Evolutionary conservation across 345 rosid genomes (phyloP).

Genomic region (Murraya paniculata): DNA sequence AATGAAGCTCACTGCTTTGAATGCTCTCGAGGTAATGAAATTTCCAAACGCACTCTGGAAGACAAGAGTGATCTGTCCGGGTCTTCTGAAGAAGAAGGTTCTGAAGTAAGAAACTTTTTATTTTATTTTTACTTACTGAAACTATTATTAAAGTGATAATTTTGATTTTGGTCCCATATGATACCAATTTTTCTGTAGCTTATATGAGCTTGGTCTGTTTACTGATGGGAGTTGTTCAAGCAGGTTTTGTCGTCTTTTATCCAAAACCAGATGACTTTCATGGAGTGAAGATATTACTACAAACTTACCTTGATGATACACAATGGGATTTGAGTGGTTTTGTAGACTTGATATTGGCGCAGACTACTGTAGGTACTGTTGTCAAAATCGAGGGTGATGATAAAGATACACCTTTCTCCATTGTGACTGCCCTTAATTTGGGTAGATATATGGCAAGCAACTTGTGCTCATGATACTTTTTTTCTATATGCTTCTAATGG

Average conservation of each 20-base stretch:
- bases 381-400: slow-evolving; percentile 81
- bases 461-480: background rate
- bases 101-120: slow-evolving; percentile 38
- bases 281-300: slow-evolving; percentile 69
- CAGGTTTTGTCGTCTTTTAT: slow-evolving; percentile 89
- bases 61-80: slow-evolving; percentile 28
- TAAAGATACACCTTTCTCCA: slow-evolving; percentile 59
- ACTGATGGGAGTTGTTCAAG: slow-evolving; percentile 69
- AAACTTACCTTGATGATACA: slow-evolving; percentile 60
- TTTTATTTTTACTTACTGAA: background rate
- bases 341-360: slow-evolving; percentile 76
- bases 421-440: slow-evolving; percentile 64
- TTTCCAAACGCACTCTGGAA: slow-evolving; percentile 12
- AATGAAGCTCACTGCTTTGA: background rate
- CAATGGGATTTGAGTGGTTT: slow-evolving; percentile 92
- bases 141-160: background rate
- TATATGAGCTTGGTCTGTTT: background rate
- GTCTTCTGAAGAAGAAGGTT: slow-evolving; percentile 60
- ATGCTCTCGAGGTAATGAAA: slow-evolving; percentile 24
- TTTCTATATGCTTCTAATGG: background rate
- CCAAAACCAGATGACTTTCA: slow-evolving; percentile 78
- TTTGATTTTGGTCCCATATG: background rate
- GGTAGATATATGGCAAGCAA: slow-evolving; percentile 67
- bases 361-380: slow-evolving; percentile 81
- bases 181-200: background rate